These are phyloP conservation scores for Botryotinia globosa DNA, from an alignment of 2,329 filamentous ascomycete genomes.

Conservation along the genomic window DNA sequence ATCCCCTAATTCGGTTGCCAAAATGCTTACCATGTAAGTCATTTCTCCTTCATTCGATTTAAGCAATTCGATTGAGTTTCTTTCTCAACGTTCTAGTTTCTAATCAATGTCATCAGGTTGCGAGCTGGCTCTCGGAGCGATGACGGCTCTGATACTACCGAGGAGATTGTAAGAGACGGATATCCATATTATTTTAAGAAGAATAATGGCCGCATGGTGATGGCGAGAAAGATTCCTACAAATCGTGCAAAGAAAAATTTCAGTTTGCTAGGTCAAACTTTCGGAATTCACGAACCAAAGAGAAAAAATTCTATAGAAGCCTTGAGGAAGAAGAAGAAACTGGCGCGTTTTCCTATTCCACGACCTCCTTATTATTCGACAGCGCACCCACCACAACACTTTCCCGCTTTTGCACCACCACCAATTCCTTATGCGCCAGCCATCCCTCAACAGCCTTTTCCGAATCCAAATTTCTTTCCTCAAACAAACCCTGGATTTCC, in stretches of 20 bases:
- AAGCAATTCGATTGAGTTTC: neutral
- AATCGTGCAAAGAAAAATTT: neutral
- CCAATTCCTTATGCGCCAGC: constrained; percentile 9
- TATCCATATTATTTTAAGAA: neutral
- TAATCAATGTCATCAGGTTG: neutral
- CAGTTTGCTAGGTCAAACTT: constrained; percentile 14
- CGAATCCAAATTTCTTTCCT: neutral
- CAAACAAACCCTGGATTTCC: constrained; percentile 5
- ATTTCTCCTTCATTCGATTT: neutral
- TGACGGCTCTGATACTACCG: neutral
- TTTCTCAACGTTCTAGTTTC: neutral
- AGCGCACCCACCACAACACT: constrained; percentile 24
- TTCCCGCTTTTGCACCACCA: neutral
- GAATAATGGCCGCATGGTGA: neutral
- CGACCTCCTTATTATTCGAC: constrained; percentile 17
- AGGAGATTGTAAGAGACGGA: constrained; percentile 14
- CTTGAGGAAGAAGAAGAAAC: neutral
- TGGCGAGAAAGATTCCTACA: neutral
- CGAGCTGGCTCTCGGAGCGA: neutral
- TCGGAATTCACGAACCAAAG: constrained; percentile 5
- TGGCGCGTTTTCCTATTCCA: constrained; percentile 21
- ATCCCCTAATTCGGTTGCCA: neutral
- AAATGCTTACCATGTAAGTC: constrained; percentile 28
- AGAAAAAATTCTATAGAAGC: neutral
- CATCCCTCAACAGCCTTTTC: constrained; percentile 5